Evolutionary conservation across 176 grass and related monocot species (phyloP).

Genomic region (Otatea glauca): DNA sequence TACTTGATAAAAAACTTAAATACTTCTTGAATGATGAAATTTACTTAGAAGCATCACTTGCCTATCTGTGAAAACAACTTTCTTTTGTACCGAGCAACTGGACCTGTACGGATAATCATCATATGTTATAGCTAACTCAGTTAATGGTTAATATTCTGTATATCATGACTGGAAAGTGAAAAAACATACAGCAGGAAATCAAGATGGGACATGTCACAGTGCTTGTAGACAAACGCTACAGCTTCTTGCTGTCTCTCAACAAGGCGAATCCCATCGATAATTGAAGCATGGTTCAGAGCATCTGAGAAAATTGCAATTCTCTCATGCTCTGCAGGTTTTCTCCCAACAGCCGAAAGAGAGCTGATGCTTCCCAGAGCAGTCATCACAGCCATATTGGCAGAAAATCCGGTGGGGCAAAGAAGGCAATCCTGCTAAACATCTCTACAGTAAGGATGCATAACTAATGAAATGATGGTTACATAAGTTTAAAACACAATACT

Average conservation of each 20-base stretch:
- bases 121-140: background rate
- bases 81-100: slow-evolving; percentile 70
- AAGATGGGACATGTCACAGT: slow-evolving; percentile 83
- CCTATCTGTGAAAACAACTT: slow-evolving; percentile 94
- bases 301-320: slow-evolving; percentile 88
- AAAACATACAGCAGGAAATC: slow-evolving; percentile 75
- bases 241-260: slow-evolving; percentile 68
- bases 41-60: slow-evolving; percentile 37
- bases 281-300: slow-evolving; percentile 89
- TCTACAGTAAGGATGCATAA: slow-evolving; percentile 1
- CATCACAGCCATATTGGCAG: slow-evolving; percentile 85
- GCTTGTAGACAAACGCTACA: slow-evolving; percentile 75
- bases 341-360: slow-evolving; percentile 58
- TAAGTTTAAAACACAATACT: background rate
- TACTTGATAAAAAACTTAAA: slow-evolving; percentile 24
- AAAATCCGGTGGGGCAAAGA: slow-evolving; percentile 90
- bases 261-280: slow-evolving; percentile 86
- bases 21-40: slow-evolving; percentile 13
- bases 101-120: slow-evolving; percentile 46
- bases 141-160: background rate
- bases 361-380: slow-evolving; percentile 69
- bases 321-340: slow-evolving; percentile 50
- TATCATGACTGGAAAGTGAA: slow-evolving; percentile 24
- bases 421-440: slow-evolving; percentile 66
- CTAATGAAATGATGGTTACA: background rate